phyloP scores from a whole-genome alignment of 2,329 filamentous ascomycete genomes.

The Teratosphaeria pseudoeucalypti region DNA sequence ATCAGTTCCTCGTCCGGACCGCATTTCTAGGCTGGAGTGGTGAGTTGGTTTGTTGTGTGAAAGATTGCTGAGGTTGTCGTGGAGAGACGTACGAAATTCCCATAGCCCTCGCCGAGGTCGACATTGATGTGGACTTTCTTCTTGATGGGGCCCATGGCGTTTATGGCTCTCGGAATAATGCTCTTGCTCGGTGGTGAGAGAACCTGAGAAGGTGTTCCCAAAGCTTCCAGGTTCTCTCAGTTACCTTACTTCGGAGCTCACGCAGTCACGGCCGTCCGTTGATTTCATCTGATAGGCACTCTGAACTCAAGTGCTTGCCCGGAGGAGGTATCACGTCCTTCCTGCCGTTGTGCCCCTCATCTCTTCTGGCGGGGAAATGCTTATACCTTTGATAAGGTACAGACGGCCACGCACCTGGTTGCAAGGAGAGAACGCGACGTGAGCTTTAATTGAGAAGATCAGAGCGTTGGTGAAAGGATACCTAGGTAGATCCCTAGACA shows the following conservation, averaged over 20 bases:
- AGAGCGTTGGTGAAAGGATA: too few species aligned
- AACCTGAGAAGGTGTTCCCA: neutral
- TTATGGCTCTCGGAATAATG: neutral
- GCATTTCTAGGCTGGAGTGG: slow-evolving; percentile 19
- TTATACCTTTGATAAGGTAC: neutral
- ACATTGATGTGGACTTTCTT: slow-evolving; percentile 45
- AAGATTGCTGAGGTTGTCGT: neutral
- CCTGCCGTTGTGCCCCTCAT: neutral
- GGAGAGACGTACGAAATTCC: slow-evolving; percentile 28
- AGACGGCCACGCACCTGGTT: neutral
- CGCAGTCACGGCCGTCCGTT: neutral
- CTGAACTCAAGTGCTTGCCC: neutral
- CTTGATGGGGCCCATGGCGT: slow-evolving; percentile 38
- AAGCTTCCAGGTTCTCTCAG: neutral
- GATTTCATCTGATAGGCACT: neutral
- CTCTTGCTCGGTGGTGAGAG: too few species aligned
- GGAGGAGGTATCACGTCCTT: neutral
- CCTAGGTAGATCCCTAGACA: neutral
- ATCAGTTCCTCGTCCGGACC: slow-evolving; percentile 53
- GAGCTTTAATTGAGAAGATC: too few species aligned
- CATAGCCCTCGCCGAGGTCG: slow-evolving; percentile 44
- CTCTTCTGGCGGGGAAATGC: neutral
- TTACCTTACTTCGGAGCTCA: neutral
- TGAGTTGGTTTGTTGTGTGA: neutral
- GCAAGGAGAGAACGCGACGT: too few species aligned